These are phyloP conservation scores for Cutaneotrichosporon sp. DNA, from an alignment of 1,284 basidiomycete genomes.

Conservation along the genomic window DNA sequence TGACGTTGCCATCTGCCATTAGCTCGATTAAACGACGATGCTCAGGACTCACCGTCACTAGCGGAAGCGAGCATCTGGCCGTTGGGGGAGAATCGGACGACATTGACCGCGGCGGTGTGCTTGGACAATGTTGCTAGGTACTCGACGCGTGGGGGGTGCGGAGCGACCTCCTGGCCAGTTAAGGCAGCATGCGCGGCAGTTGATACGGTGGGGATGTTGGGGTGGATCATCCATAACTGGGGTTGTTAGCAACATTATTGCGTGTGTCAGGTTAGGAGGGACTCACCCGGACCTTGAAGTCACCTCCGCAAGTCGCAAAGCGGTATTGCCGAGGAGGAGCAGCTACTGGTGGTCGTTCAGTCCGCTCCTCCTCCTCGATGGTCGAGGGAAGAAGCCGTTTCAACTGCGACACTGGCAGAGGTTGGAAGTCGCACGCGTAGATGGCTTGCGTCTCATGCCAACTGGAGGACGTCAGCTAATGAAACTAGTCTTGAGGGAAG, in stretches of 20 bases:
- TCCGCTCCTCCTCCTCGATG: conserved; percentile 28
- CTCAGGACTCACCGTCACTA: conserved; percentile 71
- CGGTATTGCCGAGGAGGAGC: conserved; percentile 62
- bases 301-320: conserved; percentile 91
- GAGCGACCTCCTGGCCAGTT: conserved; percentile 51
- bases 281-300: conserved; percentile 91
- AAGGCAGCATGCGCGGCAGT: conserved; percentile 55
- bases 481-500: neutral
- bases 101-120: conserved; percentile 93
- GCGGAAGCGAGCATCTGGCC: conserved; percentile 91
- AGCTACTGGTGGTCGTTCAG: conserved; percentile 17
- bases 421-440: conserved; percentile 90
- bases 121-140: conserved; percentile 89
- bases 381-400: conserved; percentile 48
- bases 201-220: conserved; percentile 66
- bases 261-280: neutral
- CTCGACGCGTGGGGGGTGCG: conserved; percentile 81
- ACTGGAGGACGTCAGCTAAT: conserved; percentile 18
- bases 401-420: conserved; percentile 51
- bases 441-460: conserved; percentile 93
- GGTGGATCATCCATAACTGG: conserved; percentile 93
- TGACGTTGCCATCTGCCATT: conserved; percentile 82
- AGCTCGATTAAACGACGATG: neutral
- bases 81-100: conserved; percentile 91
- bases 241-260: conserved; percentile 1